Evolutionary conservation across 345 rosid species (phyloP).

Genomic region (Orychophragmus violaceus): DNA sequence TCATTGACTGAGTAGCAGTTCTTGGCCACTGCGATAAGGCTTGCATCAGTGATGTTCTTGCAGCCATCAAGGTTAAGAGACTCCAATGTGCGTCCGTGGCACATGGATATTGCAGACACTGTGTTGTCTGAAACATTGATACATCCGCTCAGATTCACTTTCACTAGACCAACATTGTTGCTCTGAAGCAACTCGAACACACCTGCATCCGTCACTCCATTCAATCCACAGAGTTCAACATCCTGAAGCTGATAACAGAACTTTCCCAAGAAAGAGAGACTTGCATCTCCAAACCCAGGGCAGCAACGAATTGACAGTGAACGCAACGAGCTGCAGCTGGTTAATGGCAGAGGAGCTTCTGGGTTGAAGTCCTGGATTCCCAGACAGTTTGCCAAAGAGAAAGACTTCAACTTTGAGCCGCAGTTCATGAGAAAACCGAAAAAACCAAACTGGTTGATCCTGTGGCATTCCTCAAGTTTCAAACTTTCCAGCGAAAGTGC

Average conservation of each 20-base stretch:
- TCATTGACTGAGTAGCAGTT: constrained; percentile 65
- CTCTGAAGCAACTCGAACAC: constrained; percentile 53
- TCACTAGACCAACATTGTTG: constrained; percentile 56
- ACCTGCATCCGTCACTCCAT: constrained; percentile 66
- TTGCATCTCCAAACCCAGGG: constrained; percentile 78
- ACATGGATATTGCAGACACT: constrained; percentile 43
- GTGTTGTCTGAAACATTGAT: constrained; percentile 57
- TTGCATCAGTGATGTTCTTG: constrained; percentile 57
- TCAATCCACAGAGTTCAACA: constrained; percentile 61
- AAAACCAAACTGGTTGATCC: constrained; percentile 76
- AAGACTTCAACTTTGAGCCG: constrained; percentile 53
- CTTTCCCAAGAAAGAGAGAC: constrained; percentile 59
- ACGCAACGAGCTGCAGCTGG: constrained; percentile 54
- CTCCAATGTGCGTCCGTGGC: constrained; percentile 80
- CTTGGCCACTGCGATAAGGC: constrained; percentile 57
- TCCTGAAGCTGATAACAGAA: constrained; percentile 69
- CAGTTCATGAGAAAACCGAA: constrained; percentile 62
- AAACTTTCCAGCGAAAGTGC: constrained; percentile 64
- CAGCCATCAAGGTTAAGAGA: constrained; percentile 75
- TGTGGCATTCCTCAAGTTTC: constrained; percentile 91
- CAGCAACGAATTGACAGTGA: constrained; percentile 58
- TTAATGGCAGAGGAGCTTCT: constrained; percentile 29
- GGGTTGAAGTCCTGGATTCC: constrained; percentile 57
- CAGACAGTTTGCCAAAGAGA: constrained; percentile 60
- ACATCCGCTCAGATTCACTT: constrained; percentile 71